Percentiles rank a stretch among this genome's conserved stretches.
Conservation (phyloP, 2,329 filamentous ascomycete species). For the Diaporthe citrichinensis region DNA sequence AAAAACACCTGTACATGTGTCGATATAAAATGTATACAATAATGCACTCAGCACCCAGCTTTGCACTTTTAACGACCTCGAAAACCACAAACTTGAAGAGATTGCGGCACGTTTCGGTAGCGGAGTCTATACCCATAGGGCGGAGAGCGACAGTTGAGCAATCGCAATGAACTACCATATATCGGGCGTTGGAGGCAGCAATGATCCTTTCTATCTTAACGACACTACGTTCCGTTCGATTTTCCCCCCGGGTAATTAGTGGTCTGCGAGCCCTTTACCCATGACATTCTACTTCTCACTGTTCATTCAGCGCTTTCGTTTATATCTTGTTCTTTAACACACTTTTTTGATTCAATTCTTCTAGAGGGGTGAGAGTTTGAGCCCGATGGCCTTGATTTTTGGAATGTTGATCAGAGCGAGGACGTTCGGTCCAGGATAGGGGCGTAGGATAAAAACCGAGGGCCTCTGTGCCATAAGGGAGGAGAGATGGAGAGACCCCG, state of each 20-base stretch:
- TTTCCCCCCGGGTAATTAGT: not conserved
- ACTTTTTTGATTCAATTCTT: slow-evolving; percentile 13
- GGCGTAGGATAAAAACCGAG: not conserved
- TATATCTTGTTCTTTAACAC: not conserved
- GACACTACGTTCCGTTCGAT: slow-evolving; percentile 23
- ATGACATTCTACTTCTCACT: slow-evolving; percentile 10
- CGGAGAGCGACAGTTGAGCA: slow-evolving; percentile 9
- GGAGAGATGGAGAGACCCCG: not conserved
- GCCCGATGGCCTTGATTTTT: not conserved
- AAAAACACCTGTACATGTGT: slow-evolving; percentile 14
- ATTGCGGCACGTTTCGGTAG: slow-evolving; percentile 22
- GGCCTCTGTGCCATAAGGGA: not conserved
- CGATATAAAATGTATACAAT: slow-evolving; percentile 27
- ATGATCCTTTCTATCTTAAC: slow-evolving; percentile 9
- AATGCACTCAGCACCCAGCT: slow-evolving; percentile 4
- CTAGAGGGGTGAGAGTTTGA: not conserved
- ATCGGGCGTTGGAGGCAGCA: slow-evolving; percentile 22
- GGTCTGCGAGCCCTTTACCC: not conserved
- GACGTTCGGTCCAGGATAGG: not conserved
- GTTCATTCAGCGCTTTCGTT: not conserved
- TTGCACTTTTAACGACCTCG: slow-evolving; percentile 14
- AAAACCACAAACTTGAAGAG: not conserved
- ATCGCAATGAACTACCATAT: slow-evolving; percentile 15
- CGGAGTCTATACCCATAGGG: slow-evolving; percentile 17
- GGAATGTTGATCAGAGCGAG: not conserved